A percentile compares a stretch with the other conserved stretches of the same genome.
Conservation (phyloP, 2,329 filamentous ascomycete genomes). For the Boeremia lycopersici region DNA sequence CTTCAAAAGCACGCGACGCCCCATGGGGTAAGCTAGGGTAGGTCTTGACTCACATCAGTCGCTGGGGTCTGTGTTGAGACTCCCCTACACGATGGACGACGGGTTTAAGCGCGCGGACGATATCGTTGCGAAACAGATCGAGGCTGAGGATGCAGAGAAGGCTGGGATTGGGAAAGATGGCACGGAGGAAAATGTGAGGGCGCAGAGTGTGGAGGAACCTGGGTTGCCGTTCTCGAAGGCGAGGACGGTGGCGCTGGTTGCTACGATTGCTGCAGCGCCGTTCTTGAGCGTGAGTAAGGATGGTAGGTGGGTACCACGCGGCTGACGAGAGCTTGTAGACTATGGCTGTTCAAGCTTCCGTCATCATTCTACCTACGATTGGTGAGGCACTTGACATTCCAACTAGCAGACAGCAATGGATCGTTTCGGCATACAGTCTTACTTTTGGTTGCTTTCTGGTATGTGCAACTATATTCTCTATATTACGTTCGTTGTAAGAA, state of each 20-base stretch:
- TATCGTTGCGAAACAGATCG: slow-evolving; percentile 7
- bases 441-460: slow-evolving; percentile 69
- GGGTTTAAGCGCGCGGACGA: slow-evolving; percentile 13
- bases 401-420: slow-evolving; percentile 66
- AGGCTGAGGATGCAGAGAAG: slow-evolving; percentile 6
- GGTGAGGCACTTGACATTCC: slow-evolving; percentile 63
- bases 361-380: slow-evolving; percentile 69
- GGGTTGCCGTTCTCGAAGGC: slow-evolving; percentile 40
- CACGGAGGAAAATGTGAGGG: slow-evolving; percentile 12
- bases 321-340: slow-evolving; percentile 47
- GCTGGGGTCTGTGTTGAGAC: background rate
- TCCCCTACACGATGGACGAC: slow-evolving; percentile 11
- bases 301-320: background rate
- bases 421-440: slow-evolving; percentile 69
- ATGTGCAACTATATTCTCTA: background rate
- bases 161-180: slow-evolving; percentile 11
- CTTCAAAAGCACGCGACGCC: slow-evolving; percentile 13
- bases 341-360: slow-evolving; percentile 63
- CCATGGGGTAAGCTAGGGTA: slow-evolving; percentile 3
- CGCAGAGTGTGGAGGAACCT: slow-evolving; percentile 10
- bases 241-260: slow-evolving; percentile 36
- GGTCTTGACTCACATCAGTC: background rate
- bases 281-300: slow-evolving; percentile 39
- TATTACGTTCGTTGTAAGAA: background rate
- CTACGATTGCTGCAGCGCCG: slow-evolving; percentile 35